Base-by-base conservation (phyloP, 2,329 filamentous ascomycete genomes). In the Cercospora sesami region DNA sequence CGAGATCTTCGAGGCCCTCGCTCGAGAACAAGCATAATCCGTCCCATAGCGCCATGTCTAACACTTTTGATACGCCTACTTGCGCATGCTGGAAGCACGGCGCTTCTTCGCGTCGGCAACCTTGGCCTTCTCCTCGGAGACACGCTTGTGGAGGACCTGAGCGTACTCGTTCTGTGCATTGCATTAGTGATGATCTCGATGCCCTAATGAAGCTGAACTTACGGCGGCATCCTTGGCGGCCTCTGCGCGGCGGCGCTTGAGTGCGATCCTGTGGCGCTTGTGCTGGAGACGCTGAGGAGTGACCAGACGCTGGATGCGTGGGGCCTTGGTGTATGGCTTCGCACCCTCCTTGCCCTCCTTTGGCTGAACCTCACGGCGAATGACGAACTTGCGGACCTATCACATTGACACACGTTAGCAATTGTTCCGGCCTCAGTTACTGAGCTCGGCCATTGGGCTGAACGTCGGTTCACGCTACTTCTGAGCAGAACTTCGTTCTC, bases 231-330 rank as follows among this genome's bases (percentile, higher is more conserved):
- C 95, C 90, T 97, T 97, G 86, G 93, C 89, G 85, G 94, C 91
- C 88, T 99, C 95, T 80, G 94, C 86, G 82, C 93, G 92, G 85
- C 95, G 94, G 84, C 94, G 93, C 93, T 99, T 99, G 86, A 99
- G 91, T 80, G 95, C 94, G 80, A 96, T 87, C 79, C 94, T 89
- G 89, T 98, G 95, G 81, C 95, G 93, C 92, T 98, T 99, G 91
- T 97, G 95, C 90, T 99, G 95, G 82, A 99, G 93, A 84, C 95
- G 95, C 87, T 98, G 95, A 83, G 95, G 95, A 81, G 95, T 99
- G 80, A 99, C 93, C 79, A 99, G 93, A 83, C 95, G 93, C 90
- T 99, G 95, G 86, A 99, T 99, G 89, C 94, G 96, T 84, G 95
- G 95, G 80, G 95, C 95, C 92, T 99, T 99, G 91, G 94, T 97